These are phyloP conservation scores for Pueraria montana DNA, from an alignment of 306 rosid species.

Conservation along the genomic window DNA sequence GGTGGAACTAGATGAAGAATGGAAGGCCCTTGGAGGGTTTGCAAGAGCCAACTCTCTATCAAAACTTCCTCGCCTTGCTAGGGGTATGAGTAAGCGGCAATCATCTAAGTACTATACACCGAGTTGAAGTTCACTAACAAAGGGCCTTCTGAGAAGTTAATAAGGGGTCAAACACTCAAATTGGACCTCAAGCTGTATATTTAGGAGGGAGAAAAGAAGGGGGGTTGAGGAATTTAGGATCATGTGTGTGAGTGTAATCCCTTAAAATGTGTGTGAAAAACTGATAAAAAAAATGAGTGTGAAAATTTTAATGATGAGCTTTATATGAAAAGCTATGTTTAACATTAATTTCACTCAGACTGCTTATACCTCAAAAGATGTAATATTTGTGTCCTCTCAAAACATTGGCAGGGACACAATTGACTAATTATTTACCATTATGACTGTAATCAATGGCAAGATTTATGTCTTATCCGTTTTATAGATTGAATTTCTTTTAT, in stretches of 20 bases:
- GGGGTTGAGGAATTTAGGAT: constrained; percentile 19
- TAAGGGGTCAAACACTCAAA: background rate
- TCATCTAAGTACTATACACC: constrained; percentile 39
- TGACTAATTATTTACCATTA: constrained; percentile 26
- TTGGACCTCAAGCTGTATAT: constrained; percentile 15
- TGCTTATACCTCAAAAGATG: constrained; percentile 36
- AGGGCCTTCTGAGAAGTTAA: constrained; percentile 14
- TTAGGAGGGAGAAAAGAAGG: background rate
- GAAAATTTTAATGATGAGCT: constrained; percentile 19
- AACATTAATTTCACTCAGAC: constrained; percentile 5
- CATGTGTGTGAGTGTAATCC: background rate
- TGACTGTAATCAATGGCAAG: constrained; percentile 32
- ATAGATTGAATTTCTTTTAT: constrained; percentile 12
- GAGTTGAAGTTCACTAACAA: constrained; percentile 43
- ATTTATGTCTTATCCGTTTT: constrained; percentile 17
- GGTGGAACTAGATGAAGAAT: constrained; percentile 48
- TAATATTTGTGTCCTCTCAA: constrained; percentile 33
- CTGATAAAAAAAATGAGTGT: too few species aligned
- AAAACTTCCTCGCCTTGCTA: constrained; percentile 53
- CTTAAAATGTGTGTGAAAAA: constrained; percentile 13
- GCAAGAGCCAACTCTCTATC: constrained; percentile 61
- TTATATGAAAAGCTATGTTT: background rate
- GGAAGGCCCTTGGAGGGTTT: constrained; percentile 60
- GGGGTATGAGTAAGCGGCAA: constrained; percentile 51
- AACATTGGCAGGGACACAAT: background rate